These are phyloP conservation scores for Suillus subluteus DNA, from an alignment of 768 basidiomycete species.

Conservation along the genomic window DNA sequence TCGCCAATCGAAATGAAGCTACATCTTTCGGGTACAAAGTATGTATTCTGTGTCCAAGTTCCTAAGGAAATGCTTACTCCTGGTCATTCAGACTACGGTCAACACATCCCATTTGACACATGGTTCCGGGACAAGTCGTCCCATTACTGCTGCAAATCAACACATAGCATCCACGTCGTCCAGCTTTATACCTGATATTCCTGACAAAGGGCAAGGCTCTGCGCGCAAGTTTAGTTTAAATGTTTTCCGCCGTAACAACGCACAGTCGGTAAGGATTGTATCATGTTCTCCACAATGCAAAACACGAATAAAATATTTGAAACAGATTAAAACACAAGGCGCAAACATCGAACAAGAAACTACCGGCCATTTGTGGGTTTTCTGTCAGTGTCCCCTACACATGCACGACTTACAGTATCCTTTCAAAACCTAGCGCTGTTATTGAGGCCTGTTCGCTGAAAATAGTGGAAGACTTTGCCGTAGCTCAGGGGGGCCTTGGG, in stretches of 20 bases:
- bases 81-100: neutral
- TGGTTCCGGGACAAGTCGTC: neutral
- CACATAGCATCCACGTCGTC: neutral
- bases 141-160: neutral
- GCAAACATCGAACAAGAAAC: neutral
- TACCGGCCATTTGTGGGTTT: neutral
- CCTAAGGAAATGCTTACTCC: neutral
- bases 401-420: neutral
- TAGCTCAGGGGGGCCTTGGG: neutral
- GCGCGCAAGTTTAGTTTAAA: neutral
- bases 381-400: neutral
- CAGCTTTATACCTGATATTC: neutral
- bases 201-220: neutral
- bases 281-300: neutral
- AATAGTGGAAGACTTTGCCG: neutral
- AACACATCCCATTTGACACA: neutral
- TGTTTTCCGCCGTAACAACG: neutral
- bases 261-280: neutral
- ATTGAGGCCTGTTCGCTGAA: neutral
- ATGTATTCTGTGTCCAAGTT: neutral
- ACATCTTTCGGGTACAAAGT: neutral
- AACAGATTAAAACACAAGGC: neutral
- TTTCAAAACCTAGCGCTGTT: neutral
- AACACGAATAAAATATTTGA: too few species aligned
- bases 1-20: neutral